A percentile compares a stretch with the other conserved stretches of the same genome.
These are phyloP conservation scores for Salix purpurea DNA, from an alignment of 345 rosid genomes.

Conservation along the genomic window DNA sequence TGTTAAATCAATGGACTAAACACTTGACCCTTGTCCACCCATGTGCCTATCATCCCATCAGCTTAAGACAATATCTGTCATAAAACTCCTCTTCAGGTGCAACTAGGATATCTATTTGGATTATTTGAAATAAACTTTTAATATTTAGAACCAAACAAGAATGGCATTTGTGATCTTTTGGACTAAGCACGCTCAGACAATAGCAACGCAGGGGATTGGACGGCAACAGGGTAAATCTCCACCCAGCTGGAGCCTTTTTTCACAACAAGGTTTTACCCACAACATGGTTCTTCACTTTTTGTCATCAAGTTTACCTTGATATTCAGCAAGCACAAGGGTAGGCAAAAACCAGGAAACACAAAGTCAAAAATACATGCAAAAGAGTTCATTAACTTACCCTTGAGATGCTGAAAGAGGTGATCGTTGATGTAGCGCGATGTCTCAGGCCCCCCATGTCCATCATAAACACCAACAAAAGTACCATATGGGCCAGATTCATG, in stretches of 20 bases:
- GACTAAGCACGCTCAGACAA: too few relatives aligned
- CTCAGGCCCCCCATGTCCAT: constrained; percentile 94
- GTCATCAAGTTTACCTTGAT: not conserved
- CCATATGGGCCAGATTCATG: constrained; percentile 64
- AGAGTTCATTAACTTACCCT: constrained; percentile 40
- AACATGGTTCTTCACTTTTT: too few relatives aligned
- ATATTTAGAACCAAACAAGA: not conserved
- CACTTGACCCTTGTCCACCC: not conserved
- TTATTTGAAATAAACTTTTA: not conserved
- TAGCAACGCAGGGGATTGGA: too few relatives aligned
- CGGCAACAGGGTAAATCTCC: too few relatives aligned
- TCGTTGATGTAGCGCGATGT: constrained; percentile 69
- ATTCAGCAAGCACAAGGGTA: constrained; percentile 5
- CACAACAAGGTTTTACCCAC: too few relatives aligned
- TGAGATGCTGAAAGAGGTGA: constrained; percentile 74
- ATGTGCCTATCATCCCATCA: not conserved
- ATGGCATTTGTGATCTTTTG: too few relatives aligned
- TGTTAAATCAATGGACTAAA: not conserved
- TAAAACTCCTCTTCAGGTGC: not conserved
- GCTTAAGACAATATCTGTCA: not conserved
- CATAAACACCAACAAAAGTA: constrained; percentile 84
- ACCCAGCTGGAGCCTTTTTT: too few relatives aligned
- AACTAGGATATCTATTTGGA: not conserved
- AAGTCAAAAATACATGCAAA: constrained; percentile 2
- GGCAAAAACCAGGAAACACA: constrained; percentile 3